Base-by-base conservation (phyloP, 2,329 filamentous ascomycete genomes). In the Exophiala sideris region DNA sequence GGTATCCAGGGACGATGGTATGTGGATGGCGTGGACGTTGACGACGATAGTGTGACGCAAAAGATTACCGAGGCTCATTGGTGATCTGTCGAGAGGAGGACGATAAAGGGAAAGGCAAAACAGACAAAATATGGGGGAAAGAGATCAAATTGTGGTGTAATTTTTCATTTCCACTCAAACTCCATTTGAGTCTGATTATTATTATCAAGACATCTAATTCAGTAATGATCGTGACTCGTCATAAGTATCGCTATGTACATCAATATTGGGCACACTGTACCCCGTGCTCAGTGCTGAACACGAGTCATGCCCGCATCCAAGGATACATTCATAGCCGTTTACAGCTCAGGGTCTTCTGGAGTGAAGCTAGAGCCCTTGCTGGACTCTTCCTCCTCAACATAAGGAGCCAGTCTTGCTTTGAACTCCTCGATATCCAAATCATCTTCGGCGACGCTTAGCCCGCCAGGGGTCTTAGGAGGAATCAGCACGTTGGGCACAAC, bases 401-500 rank as follows among this genome's bases (percentile, higher is more conserved):
- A 75, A 2, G 75, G 76, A 57, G 72, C 71, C 18, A 82, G 65
- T 24, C 82, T 74, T 64, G 79, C 78, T 69, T 80, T 81, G 48
- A 87, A 73, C 29, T 85, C 84, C 60, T 85, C 80, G 56, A 87
- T 73, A 64, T 81, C 78, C 16, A 68, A 67, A 36, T 73, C 69
- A 24, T 68, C 60, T 40, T 69, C 67, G 47, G 65, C 66, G 0
- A 66, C 68, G 45, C 70, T 70, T 2, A 54, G 36, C 11, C 66
- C 66, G 56, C 71, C 71, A 11, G 75, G 66, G 57, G 77, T 78
- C 71, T 81, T 84, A 1, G 90, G 89, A 39, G 91, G 91, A 59
- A 96, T 83, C 53, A 95, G 73, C 0, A 96, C 83, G 53, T 79
- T 79, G 45, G 80, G 78, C 0, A 94, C 76, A 12, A 92, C 84